Percentiles rank a stretch among this genome's conserved stretches.
phyloP scores from a whole-genome alignment of 345 rosid species.

The Euphorbia lathyris region DNA sequence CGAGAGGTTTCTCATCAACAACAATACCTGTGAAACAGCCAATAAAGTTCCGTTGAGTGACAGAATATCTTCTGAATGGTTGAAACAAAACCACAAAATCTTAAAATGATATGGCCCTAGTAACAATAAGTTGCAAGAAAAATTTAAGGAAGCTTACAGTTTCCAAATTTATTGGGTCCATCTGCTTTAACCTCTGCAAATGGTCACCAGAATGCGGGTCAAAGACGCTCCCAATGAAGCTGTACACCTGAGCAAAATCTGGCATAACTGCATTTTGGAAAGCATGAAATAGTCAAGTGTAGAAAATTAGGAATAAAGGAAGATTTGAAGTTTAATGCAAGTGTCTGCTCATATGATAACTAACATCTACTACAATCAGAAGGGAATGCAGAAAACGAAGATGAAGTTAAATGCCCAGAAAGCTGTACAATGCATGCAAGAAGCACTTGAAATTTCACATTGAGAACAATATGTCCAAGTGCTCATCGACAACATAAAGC shows the following conservation, averaged over 20 bases:
- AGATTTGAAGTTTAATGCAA: not conserved
- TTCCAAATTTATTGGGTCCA: slow-evolving; percentile 81
- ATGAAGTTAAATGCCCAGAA: not conserved
- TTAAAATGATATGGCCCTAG: not conserved
- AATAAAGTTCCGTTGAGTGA: slow-evolving; percentile 3
- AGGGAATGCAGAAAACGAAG: not conserved
- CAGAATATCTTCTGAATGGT: not conserved
- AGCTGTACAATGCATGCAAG: not conserved
- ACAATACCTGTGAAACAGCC: slow-evolving; percentile 43
- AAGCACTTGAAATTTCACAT: not conserved
- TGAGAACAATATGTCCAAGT: not conserved
- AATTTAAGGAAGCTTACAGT: slow-evolving; percentile 46
- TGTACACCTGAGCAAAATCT: slow-evolving; percentile 86
- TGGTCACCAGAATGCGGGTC: slow-evolving; percentile 69
- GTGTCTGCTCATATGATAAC: not conserved
- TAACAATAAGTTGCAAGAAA: not conserved
- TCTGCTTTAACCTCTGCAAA: slow-evolving; percentile 69
- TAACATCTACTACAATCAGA: not conserved
- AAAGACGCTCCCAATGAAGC: slow-evolving; percentile 84
- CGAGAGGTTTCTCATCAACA: slow-evolving; percentile 80
- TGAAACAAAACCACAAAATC: not conserved
- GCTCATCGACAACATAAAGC: not conserved
- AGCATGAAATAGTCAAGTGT: not conserved
- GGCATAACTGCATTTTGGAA: slow-evolving; percentile 61
- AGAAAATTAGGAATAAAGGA: not conserved